Conservation (phyloP, 1,284 basidiomycete species). For the Pholiota adiposa region DNA sequence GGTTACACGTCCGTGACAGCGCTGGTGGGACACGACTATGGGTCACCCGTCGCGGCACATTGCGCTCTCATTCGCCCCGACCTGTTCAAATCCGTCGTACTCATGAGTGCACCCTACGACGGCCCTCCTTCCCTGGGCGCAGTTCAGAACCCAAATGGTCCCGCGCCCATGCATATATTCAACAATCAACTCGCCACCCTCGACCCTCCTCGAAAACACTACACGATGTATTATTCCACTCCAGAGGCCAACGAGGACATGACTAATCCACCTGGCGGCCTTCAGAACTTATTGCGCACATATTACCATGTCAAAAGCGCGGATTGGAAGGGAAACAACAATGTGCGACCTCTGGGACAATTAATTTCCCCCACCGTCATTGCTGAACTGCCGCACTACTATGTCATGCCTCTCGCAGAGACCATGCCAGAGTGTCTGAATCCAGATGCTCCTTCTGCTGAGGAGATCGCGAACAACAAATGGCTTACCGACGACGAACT, state of each 20-base stretch:
- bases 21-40: slow-evolving; percentile 65
- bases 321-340: slow-evolving; percentile 47
- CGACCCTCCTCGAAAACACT: slow-evolving; percentile 61
- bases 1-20: slow-evolving; percentile 50
- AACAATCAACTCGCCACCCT: slow-evolving; percentile 41
- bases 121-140: slow-evolving; percentile 42
- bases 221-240: slow-evolving; percentile 53
- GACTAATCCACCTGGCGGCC: slow-evolving; percentile 41
- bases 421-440: slow-evolving; percentile 56
- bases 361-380: slow-evolving; percentile 36
- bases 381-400: slow-evolving; percentile 58
- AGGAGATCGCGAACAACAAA: slow-evolving; percentile 30
- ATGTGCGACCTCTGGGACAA: slow-evolving; percentile 39
- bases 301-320: slow-evolving; percentile 68
- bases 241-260: slow-evolving; percentile 52
- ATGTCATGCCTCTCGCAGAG: slow-evolving; percentile 57
- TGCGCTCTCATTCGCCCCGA: slow-evolving; percentile 60
- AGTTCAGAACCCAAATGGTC: slow-evolving; percentile 16
- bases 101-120: slow-evolving; percentile 63
- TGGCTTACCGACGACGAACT: slow-evolving; percentile 59
- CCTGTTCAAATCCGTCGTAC: slow-evolving; percentile 55
- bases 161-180: slow-evolving; percentile 23
- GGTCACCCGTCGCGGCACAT: slow-evolving; percentile 54
- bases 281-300: slow-evolving; percentile 54
- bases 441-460: slow-evolving; percentile 27